These are phyloP conservation scores for Psilocybe subaeruginosa DNA, from an alignment of 768 basidiomycete genomes.

Conservation along the genomic window DNA sequence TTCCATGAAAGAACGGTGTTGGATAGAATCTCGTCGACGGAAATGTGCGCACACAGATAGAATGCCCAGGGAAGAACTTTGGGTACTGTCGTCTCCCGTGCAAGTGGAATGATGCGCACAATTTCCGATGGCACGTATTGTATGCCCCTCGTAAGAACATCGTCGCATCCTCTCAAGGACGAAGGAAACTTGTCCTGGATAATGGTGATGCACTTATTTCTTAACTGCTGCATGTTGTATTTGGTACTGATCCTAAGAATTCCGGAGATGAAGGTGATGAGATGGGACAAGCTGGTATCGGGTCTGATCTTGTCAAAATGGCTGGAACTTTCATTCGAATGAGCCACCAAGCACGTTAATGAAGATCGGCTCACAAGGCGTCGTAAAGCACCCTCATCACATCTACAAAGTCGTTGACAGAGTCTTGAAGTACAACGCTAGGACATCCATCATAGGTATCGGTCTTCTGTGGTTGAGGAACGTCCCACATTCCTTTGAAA, in stretches of 20 bases:
- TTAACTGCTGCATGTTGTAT: conserved; percentile 39
- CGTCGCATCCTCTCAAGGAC: conserved; percentile 40
- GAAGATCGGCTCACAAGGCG: conserved; percentile 34
- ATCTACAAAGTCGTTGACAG: conserved; percentile 37
- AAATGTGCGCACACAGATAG: conserved; percentile 46
- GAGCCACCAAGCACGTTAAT: not conserved
- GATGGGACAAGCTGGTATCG: conserved; percentile 33
- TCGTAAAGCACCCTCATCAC: conserved; percentile 40
- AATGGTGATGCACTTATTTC: conserved; percentile 40
- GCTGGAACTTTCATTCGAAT: conserved; percentile 23
- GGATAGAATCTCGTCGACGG: conserved; percentile 34
- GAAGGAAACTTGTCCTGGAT: conserved; percentile 45
- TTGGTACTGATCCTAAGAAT: conserved; percentile 47
- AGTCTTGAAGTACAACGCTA: conserved; percentile 31
- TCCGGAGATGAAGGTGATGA: conserved; percentile 44
- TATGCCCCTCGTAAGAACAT: conserved; percentile 37
- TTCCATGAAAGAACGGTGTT: conserved; percentile 41
- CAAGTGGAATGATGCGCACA: conserved; percentile 43
- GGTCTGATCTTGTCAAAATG: conserved; percentile 40
- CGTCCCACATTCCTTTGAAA: conserved; percentile 39
- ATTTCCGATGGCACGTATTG: conserved; percentile 39
- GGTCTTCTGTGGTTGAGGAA: conserved; percentile 36
- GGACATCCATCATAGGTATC: conserved; percentile 41
- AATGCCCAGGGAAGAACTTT: conserved; percentile 48
- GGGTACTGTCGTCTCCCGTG: conserved; percentile 40